These are phyloP conservation scores for Chalciporus piperatus DNA, from an alignment of 768 basidiomycete species.

Conservation along the genomic window DNA sequence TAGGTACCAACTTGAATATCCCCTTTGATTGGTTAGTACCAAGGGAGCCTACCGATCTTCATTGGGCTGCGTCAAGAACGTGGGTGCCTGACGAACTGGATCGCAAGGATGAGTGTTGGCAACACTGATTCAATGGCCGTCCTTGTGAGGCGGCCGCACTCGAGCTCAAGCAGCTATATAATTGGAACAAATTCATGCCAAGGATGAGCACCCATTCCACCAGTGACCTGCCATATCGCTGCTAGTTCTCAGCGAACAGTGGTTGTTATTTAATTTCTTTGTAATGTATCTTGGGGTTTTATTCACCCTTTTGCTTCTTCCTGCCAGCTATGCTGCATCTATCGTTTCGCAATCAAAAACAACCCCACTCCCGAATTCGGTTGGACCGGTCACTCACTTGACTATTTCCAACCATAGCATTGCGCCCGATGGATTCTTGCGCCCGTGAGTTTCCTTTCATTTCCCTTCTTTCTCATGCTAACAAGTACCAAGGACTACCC, in stretches of 20 bases:
- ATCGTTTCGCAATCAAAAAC: constrained; percentile 15
- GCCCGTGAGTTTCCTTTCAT: constrained; percentile 34
- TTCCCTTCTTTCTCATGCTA: too few relatives aligned
- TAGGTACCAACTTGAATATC: too few relatives aligned
- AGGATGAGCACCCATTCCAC: neutral
- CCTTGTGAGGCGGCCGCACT: too few relatives aligned
- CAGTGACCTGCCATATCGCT: neutral
- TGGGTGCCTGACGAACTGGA: neutral
- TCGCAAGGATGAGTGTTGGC: neutral
- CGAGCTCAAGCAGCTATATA: neutral
- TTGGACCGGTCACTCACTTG: constrained; percentile 28
- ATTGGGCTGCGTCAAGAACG: too few relatives aligned
- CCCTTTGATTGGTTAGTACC: too few relatives aligned
- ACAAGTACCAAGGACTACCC: constrained; percentile 11
- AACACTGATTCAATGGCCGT: neutral
- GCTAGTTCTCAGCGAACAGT: neutral
- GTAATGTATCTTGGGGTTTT: constrained; percentile 12
- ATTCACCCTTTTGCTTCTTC: constrained; percentile 4
- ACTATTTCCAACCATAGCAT: constrained; percentile 40
- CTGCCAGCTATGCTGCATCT: constrained; percentile 14
- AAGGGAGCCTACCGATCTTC: too few relatives aligned
- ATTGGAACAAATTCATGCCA: neutral
- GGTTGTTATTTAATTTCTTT: neutral
- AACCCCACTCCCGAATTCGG: neutral
- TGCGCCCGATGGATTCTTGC: constrained; percentile 48